These are phyloP conservation scores for Trichopus zeylanicus DNA, from an alignment of 116 monocot species.

Conservation along the genomic window DNA sequence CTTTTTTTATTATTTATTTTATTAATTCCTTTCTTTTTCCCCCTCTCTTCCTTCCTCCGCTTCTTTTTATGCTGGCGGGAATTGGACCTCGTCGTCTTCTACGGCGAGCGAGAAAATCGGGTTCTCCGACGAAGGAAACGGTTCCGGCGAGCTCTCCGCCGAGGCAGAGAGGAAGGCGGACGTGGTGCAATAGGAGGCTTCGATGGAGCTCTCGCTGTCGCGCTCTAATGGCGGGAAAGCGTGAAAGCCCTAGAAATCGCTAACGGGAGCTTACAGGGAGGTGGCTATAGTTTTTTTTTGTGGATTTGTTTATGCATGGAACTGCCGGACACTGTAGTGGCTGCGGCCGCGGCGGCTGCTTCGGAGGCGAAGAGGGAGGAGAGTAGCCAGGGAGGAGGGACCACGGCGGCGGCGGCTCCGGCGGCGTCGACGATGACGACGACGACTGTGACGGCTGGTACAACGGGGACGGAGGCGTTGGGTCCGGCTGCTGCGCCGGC, in stretches of 20 bases:
- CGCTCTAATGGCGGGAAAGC: not conserved
- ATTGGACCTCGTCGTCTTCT: not conserved
- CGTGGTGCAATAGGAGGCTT: not conserved
- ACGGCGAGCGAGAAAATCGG: not conserved
- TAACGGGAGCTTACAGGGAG: not conserved
- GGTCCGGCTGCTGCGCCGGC: too few relatives aligned
- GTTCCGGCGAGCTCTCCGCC: too few relatives aligned
- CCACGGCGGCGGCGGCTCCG: constrained; percentile 1
- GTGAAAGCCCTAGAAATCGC: not conserved
- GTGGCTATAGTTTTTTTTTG: not conserved
- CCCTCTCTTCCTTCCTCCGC: not conserved
- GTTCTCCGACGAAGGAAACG: not conserved
- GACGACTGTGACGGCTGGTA: too few relatives aligned
- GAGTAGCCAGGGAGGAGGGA: constrained; percentile 12
- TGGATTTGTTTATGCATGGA: constrained; percentile 34
- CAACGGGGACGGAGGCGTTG: not conserved
- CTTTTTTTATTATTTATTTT: not conserved
- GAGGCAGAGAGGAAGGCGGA: not conserved
- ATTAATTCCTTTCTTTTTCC: not conserved
- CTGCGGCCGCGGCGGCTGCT: not conserved
- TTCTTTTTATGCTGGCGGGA: not conserved
- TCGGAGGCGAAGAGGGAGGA: constrained; percentile 10
- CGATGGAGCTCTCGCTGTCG: not conserved
- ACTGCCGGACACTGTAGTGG: constrained; percentile 8
- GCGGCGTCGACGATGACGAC: not conserved